phyloP scores from a whole-genome alignment of 768 basidiomycete species.

The Boletus patriciae region DNA sequence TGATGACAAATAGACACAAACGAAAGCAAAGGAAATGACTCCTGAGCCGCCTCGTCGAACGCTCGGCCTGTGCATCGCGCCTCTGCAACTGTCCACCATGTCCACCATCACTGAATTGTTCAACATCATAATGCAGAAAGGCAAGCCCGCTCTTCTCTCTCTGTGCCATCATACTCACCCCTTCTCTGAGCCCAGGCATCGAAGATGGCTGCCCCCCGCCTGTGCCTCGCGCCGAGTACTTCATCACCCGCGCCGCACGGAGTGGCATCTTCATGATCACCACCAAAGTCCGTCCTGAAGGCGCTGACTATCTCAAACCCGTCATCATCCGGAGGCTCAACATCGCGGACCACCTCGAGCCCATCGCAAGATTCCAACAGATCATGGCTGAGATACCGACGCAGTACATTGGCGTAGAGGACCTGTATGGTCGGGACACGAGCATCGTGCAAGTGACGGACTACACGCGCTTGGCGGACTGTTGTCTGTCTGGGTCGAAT shows the following conservation, averaged over 20 bases:
- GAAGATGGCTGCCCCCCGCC: slow-evolving; percentile 70
- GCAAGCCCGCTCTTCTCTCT: background rate
- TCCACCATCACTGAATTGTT: slow-evolving; percentile 1
- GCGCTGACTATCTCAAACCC: slow-evolving; percentile 51
- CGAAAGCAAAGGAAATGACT: too few species aligned
- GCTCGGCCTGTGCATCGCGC: too few species aligned
- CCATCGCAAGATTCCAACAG: slow-evolving; percentile 42
- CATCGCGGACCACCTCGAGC: slow-evolving; percentile 2
- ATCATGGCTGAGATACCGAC: slow-evolving; percentile 53
- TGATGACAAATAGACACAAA: too few species aligned
- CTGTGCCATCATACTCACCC: background rate
- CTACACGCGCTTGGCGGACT: background rate
- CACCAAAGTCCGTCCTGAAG: slow-evolving; percentile 47
- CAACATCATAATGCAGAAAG: slow-evolving; percentile 6
- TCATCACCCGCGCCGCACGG: slow-evolving; percentile 42
- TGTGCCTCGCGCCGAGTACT: slow-evolving; percentile 53
- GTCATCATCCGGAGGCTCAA: slow-evolving; percentile 40
- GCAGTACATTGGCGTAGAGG: slow-evolving; percentile 48
- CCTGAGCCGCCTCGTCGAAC: too few species aligned
- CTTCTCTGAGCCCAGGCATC: slow-evolving; percentile 6
- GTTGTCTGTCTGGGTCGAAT: slow-evolving; percentile 47
- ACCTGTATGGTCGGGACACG: slow-evolving; percentile 66
- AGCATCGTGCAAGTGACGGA: slow-evolving; percentile 56
- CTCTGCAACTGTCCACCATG: background rate
- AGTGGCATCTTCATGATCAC: slow-evolving; percentile 44